phyloP scores from a whole-genome alignment of 1,284 basidiomycete species.

The Erythrobasidium hasegawianum region DNA sequence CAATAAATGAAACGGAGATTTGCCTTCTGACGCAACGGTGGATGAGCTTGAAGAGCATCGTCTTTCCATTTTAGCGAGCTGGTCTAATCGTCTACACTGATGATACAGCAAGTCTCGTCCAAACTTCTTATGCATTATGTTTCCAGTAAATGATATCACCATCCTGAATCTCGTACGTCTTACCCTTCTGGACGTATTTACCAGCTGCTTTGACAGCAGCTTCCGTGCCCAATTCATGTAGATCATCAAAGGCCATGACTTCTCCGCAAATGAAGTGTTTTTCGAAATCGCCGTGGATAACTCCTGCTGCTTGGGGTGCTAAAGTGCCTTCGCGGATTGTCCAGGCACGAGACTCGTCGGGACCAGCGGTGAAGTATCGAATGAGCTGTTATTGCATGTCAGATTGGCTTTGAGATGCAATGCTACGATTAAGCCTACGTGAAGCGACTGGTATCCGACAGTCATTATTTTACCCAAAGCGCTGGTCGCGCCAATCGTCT shows the following conservation, averaged over 20 bases:
- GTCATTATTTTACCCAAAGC: conserved; percentile 87
- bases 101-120: no score
- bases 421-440: conserved; percentile 58
- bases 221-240: conserved; percentile 90
- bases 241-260: conserved; percentile 88
- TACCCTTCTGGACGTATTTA: conserved; percentile 92
- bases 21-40: no score
- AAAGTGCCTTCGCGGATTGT: conserved; percentile 90
- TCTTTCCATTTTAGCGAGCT: no score
- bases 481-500: conserved; percentile 65
- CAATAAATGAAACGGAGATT: no score
- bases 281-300: conserved; percentile 96
- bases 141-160: conserved; percentile 49
- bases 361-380: conserved; percentile 95
- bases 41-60: no score
- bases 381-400: no score
- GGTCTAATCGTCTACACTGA: no score
- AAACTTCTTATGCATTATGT: conserved; percentile 25
- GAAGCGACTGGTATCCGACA: conserved; percentile 78
- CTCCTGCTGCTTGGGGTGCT: conserved; percentile 94
- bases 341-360: conserved; percentile 96
- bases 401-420: no score
- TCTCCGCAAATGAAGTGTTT: conserved; percentile 99
- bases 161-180: conserved; percentile 72
- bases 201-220: conserved; percentile 85